A percentile compares a stretch with the other conserved stretches of the same genome.
These are phyloP conservation scores for Trypanosoma cruzi DNA, from an alignment of 208 protist genomes.

Conservation along the genomic window DNA sequence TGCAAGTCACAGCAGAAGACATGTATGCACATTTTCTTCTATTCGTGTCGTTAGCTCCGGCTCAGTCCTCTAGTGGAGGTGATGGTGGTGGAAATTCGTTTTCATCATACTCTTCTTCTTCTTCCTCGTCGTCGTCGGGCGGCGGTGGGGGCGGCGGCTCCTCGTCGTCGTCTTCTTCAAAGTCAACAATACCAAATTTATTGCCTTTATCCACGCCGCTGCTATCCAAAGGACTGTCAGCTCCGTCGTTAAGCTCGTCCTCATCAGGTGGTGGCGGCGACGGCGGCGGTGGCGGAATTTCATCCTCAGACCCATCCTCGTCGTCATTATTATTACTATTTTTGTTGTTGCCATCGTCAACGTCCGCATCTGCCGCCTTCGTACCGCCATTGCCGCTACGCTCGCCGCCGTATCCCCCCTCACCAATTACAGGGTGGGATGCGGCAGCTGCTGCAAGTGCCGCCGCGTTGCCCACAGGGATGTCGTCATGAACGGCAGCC, in stretches of 20 bases:
- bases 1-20: not conserved
- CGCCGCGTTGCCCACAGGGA: not conserved
- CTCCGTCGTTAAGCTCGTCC: not conserved
- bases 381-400: no score
- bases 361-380: not conserved
- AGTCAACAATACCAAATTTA: not conserved
- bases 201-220: not conserved
- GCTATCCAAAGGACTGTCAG: not conserved
- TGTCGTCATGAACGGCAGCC: conserved; percentile 1
- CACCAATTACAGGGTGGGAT: no score
- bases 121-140: not conserved
- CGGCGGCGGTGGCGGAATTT: conserved; percentile 10
- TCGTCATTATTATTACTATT: not conserved
- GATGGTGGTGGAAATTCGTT: conserved; percentile 10
- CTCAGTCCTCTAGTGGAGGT: conserved; percentile 17
- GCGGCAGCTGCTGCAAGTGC: not conserved
- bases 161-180: not conserved
- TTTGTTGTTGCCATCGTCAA: not conserved
- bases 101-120: not conserved
- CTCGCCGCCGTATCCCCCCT: no score
- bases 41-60: conserved; percentile 1
- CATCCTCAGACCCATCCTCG: not conserved
- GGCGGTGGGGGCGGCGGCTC: conserved; percentile 2
- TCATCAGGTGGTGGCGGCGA: not conserved
- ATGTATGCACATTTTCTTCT: not conserved